Evolutionary conservation across 2,329 filamentous ascomycete species (phyloP), one percentile per base, ranked within the genome.

Genomic region (Aureobasidium sp.): DNA sequence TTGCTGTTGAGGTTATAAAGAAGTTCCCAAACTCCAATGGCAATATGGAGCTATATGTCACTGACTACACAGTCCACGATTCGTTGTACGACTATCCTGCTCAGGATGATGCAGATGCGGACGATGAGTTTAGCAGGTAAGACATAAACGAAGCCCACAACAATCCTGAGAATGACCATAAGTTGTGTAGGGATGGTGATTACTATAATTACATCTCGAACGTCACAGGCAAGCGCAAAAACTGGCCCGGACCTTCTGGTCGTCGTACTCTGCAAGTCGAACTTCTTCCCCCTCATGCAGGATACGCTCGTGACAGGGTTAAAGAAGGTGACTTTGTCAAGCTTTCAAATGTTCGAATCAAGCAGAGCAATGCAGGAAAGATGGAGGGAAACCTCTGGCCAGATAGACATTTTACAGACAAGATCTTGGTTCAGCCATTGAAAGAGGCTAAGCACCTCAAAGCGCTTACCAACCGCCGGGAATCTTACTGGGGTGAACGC

Each of bases 31-130:
- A 68, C 9, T 26, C 50, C 29, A 72, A 74, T 43, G 78, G 73
- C 50, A 74, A 77, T 29, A 74, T 83, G 13, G 83, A 84, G 5
- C 66, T 96, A 0, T 92, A 92, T 78, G 77, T 96, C 20, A 88
- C 89, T 0, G 92, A 97, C 73, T 96, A 92, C 72, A 95, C 91
- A 0, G 76, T 83, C 56, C 90, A 97, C 69, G 69, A 78, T 0
- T 64, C 69, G 0, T 85, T 97, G 63, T 87, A 81, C 66, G 74
- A 85, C 39, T 84, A 84, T 63, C 68, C 70, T 15, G 70, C 77
- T 37, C 75, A 75, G 4, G 70, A 73, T 51, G 72, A 76, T 10
- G 37, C 44, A 36, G 46, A 51, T 12, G 43, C 13, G n/a, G 66
- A 69, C 15, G 57, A 59, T 17, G 53, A 46, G 24, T 24, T 32